Evolutionary conservation across 306 rosid species (phyloP), one percentile per base, ranked within the genome.

Genomic region (Albizia julibrissin): DNA sequence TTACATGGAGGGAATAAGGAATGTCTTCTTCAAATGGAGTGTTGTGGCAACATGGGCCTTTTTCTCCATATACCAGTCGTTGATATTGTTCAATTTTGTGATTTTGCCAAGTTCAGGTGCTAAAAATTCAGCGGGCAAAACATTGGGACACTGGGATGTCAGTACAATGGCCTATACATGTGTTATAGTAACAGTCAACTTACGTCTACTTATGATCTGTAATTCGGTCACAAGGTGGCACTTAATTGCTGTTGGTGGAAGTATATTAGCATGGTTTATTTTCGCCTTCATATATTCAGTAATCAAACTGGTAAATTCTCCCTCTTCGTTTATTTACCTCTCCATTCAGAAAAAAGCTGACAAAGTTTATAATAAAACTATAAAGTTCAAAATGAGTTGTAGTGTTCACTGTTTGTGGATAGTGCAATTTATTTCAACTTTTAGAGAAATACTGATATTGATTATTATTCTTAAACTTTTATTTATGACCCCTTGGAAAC

Each of bases 141-240:
- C 82, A 79, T 90, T 95, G 81, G 98, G 99, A 78, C 90, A 91
- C 72, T 92, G 95, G 97, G 99, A 95, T 89, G 92, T 93, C 83
- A 89, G 99, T 88, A 95, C 99, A 77, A 89, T 95, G 98, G 91
- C 97, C 78, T 93, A 87, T 87, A 91, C 99, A 9, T 91, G 99
- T 87, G 92, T 93, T 71, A 94, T 95, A 43, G 74, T 95, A 81
- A 95, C 99, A 1, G 97, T 93, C 87, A 95, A 87, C 79, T 80
- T 90, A 78, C 94, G 99, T 78, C 91, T 95, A 67, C 91, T 95
- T 84, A 24, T 93, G 96, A 87, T 86, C 50, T 92, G 99, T 72
- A 95, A 95, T 87, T 93, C 96, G 3, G 91, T 93, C 87, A 92
- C 99, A 37, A 89, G 91, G 82, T 93, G 98, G 98, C 98, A 95